Evolutionary conservation across 352 stramenopile genomes (phyloP).

Genomic region (Globisporangium lucens): DNA sequence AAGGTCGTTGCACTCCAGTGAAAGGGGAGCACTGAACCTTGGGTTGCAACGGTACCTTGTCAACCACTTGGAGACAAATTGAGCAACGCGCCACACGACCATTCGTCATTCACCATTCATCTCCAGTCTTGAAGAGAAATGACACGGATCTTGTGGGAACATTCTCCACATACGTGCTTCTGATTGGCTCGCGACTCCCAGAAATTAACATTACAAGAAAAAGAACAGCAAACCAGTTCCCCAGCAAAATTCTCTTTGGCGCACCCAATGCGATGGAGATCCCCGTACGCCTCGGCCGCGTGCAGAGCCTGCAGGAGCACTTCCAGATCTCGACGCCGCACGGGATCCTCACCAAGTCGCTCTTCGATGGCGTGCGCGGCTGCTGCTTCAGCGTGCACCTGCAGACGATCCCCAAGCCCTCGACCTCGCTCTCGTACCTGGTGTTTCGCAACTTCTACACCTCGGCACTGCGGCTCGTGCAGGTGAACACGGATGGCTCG

Average conservation of each 20-base stretch:
- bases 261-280: conserved; percentile 17
- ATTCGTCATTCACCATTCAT: too few species aligned
- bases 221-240: too few species aligned
- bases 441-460: conserved; percentile 76
- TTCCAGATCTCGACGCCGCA: conserved; percentile 13
- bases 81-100: too few species aligned
- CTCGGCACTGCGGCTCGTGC: conserved; percentile 47
- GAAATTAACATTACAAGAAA: not conserved
- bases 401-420: conserved; percentile 6
- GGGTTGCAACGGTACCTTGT: too few species aligned
- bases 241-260: not conserved
- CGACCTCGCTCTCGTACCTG: conserved; percentile 23
- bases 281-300: conserved; percentile 15
- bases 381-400: conserved; percentile 44
- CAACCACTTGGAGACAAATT: too few species aligned
- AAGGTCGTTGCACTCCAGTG: too few species aligned
- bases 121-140: not conserved
- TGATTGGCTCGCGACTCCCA: conserved; percentile 6
- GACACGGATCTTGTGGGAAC: conserved; percentile 5
- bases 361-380: conserved; percentile 28
- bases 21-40: too few species aligned
- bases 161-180: conserved; percentile 4
- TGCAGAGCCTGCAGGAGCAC: conserved; percentile 21
- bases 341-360: conserved; percentile 15
- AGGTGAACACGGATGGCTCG: conserved; percentile 40